phyloP scores from a whole-genome alignment of 768 basidiomycete species.

The Leccinum disarticulatum region DNA sequence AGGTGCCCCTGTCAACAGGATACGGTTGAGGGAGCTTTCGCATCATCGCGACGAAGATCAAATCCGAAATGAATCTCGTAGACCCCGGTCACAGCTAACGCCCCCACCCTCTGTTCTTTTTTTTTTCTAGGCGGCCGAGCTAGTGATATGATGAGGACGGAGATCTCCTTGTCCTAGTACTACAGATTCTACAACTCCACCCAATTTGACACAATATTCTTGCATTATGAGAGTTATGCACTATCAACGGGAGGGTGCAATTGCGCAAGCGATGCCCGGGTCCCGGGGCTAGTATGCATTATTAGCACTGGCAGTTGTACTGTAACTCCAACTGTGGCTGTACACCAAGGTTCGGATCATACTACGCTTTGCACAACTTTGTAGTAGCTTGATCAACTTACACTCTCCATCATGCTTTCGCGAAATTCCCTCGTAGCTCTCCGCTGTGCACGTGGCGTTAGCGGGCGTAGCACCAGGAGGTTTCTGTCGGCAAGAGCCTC shows the following conservation, averaged over 20 bases:
- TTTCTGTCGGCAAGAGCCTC: constrained; percentile 71
- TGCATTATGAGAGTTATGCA: too few species aligned
- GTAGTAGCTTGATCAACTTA: background rate
- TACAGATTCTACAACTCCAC: too few species aligned
- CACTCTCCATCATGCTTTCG: constrained; percentile 26
- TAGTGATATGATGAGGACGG: background rate
- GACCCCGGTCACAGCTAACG: constrained; percentile 23
- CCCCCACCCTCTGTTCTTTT: background rate
- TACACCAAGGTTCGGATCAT: constrained; percentile 13
- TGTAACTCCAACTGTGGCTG: constrained; percentile 20
- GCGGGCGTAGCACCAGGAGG: background rate
- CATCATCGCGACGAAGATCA: constrained; percentile 31
- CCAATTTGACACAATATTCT: too few species aligned
- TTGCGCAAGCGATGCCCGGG: too few species aligned
- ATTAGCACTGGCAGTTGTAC: too few species aligned
- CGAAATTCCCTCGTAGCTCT: constrained; percentile 19
- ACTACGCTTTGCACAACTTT: background rate
- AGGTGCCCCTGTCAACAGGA: constrained; percentile 28
- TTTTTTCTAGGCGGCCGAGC: constrained; percentile 5
- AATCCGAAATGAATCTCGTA: constrained; percentile 10
- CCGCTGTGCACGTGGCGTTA: constrained; percentile 20
- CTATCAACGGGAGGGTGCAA: too few species aligned
- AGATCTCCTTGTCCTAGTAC: background rate
- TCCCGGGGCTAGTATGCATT: too few species aligned
- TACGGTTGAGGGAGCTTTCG: constrained; percentile 12